Conservation (phyloP, 2,329 filamentous ascomycete species). For the Pezicula neosporulosa region DNA sequence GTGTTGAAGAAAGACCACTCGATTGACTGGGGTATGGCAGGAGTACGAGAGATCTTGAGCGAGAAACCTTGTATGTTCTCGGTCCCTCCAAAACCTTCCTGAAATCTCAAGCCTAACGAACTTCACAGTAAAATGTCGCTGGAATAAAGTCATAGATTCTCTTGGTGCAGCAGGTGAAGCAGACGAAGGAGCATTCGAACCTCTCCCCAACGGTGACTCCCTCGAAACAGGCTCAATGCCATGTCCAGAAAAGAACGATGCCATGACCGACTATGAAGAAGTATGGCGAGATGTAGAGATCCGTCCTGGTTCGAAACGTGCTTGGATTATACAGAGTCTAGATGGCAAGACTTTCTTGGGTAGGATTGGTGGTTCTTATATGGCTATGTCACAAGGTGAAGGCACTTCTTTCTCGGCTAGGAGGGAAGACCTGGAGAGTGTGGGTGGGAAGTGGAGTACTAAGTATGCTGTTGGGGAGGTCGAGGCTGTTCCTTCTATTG, state of each 20-base stretch:
- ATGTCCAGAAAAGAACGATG: conserved; percentile 29
- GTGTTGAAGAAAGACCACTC: conserved; percentile 30
- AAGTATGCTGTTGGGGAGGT: conserved; percentile 13
- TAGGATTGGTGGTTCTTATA: conserved; percentile 11
- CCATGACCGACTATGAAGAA: conserved; percentile 22
- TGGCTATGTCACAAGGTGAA: conserved; percentile 10
- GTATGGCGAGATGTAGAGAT: conserved; percentile 11
- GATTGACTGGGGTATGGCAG: conserved; percentile 41
- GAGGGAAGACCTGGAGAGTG: conserved; percentile 13
- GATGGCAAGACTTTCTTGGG: conserved; percentile 11
- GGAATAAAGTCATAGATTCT: conserved; percentile 36
- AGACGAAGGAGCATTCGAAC: conserved; percentile 33
- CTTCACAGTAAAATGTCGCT: conserved; percentile 29
- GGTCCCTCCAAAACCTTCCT: not conserved
- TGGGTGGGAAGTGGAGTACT: conserved; percentile 5
- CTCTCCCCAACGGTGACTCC: conserved; percentile 35
- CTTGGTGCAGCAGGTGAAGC: conserved; percentile 21
- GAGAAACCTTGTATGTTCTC: conserved; percentile 30
- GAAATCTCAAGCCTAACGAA: not conserved
- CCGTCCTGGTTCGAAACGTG: conserved; percentile 2
- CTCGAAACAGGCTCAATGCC: conserved; percentile 36
- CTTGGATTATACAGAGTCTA: conserved; percentile 15
- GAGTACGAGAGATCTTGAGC: conserved; percentile 33
- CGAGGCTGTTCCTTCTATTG: conserved; percentile 7
- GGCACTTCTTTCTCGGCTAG: conserved; percentile 8